Conservation (phyloP, 768 basidiomycete species). For the Trametes cubensis region DNA sequence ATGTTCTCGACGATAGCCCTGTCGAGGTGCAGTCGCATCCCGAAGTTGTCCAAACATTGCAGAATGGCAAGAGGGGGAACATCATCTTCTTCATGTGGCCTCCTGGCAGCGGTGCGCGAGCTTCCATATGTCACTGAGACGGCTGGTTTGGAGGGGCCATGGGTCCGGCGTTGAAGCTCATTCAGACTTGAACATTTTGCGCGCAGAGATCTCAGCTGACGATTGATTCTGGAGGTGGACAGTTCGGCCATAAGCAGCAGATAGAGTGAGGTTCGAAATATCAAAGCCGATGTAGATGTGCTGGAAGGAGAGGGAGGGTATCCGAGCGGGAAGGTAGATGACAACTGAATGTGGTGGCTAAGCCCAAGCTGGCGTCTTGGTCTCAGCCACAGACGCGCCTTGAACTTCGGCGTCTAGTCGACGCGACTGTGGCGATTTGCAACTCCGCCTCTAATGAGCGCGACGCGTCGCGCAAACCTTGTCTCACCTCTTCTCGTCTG, state of each 20-base stretch:
- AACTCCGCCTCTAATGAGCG: conserved; percentile 27
- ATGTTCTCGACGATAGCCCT: conserved; percentile 38
- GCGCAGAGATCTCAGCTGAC: conserved; percentile 51
- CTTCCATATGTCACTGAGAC: conserved; percentile 24
- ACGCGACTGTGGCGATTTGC: conserved; percentile 29
- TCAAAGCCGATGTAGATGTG: neutral
- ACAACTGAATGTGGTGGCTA: neutral
- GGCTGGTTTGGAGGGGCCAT: conserved; percentile 22
- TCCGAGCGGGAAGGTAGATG: neutral
- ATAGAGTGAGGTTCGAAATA: neutral
- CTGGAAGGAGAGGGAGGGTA: neutral
- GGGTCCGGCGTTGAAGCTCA: conserved; percentile 21
- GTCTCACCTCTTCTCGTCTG: conserved; percentile 8
- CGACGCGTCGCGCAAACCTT: conserved; percentile 25
- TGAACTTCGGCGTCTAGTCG: conserved; percentile 8
- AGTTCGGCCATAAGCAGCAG: conserved; percentile 30
- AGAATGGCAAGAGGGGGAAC: conserved; percentile 43
- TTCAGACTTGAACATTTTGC: conserved; percentile 47
- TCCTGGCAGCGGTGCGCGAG: neutral
- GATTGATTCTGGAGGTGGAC: conserved; percentile 45
- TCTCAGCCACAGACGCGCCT: conserved; percentile 16
- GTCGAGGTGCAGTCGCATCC: conserved; percentile 39
- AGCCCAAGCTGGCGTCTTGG: neutral
- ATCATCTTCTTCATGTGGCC: conserved; percentile 5
- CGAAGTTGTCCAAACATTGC: conserved; percentile 39